Base-by-base conservation (phyloP, 1,139 yeast species). In the Suzukiozyma palmioleophila region DNA sequence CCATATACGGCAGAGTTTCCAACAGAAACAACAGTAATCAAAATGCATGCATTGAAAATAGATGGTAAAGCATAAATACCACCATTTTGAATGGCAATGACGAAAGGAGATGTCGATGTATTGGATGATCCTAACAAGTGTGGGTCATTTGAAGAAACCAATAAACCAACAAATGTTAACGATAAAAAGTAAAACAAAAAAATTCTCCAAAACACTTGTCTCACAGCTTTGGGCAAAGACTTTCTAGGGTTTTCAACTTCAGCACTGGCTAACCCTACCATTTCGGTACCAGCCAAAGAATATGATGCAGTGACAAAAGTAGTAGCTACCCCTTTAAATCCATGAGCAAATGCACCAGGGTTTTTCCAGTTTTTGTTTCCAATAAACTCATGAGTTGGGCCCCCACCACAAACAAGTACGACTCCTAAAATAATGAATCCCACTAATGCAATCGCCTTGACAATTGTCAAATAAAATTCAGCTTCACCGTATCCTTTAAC, bases 401-500 rank as follows among this genome's bases (percentile, higher is more conserved):
- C 84, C 45, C 88, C 89, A 42, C 90, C 90, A 49, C 79, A 68
- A 31, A 75, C 75, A 36, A 80, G 59, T n/a, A 79, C 67, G 27
- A 83, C 71, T 24, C 84, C 83, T 35, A 81, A 62, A 37, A 84
- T 77, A 44, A 77, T 74, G 57, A 83, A 84, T 1, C 88, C 88
- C 12, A 69, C 52, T 33, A 84, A 74, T 50, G 86, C 84, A 32
- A 76, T 46, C 21, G 81, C 73, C 59, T 84, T 84, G 49, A 80
- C 65, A 21, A 73, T 51, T 36, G 84, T 77, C 46, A 82, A 72
- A 45, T 70, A 57, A 48, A 81, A 81, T 59, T 84, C 90, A 15
- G 84, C 85, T 56, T 83, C 89, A 24, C 89, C 92, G 49, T 77
- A 81, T 13, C 87, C 87, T 47, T 72, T 74, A 14, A 81, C 89